Percentiles rank a stretch among this genome's conserved stretches.
Conservation (phyloP, 345 rosid species). For the Populus alba region DNA sequence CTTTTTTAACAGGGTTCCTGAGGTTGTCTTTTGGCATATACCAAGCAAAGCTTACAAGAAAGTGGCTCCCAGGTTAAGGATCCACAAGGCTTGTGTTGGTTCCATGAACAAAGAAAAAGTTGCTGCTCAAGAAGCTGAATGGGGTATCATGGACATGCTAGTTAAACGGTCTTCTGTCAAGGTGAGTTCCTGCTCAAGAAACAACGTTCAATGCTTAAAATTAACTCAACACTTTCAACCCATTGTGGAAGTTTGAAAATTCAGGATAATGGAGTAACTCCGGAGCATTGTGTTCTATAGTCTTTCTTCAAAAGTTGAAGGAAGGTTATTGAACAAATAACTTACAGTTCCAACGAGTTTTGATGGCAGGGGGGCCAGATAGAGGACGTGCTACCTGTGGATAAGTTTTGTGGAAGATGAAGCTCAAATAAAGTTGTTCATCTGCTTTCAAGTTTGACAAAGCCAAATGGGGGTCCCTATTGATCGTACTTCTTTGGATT, state of each 20-base stretch:
- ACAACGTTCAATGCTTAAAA: neutral
- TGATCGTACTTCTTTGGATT: constrained; percentile 12
- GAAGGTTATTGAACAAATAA: neutral
- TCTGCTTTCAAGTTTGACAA: neutral
- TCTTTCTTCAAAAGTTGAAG: neutral
- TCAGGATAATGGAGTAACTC: neutral
- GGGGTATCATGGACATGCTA: constrained; percentile 64
- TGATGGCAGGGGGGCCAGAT: neutral
- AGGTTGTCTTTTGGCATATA: constrained; percentile 89
- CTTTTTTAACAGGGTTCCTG: constrained; percentile 54
- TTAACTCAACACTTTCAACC: neutral
- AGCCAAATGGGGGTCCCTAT: neutral
- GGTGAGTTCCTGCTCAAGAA: constrained; percentile 36
- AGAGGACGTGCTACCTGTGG: neutral
- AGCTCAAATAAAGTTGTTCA: neutral
- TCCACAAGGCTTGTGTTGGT: constrained; percentile 73
- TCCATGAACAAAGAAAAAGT: constrained; percentile 75
- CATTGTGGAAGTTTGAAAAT: neutral
- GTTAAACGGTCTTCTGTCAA: constrained; percentile 61
- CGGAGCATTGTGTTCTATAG: neutral
- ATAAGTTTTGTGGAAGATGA: neutral
- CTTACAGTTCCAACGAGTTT: neutral
- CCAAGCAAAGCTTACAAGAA: constrained; percentile 71
- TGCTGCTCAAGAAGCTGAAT: constrained; percentile 76
- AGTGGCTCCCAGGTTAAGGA: constrained; percentile 62